Percentiles rank a stretch among this genome's conserved stretches.
Conservation (phyloP, 2,329 filamentous ascomycete genomes). For the Xylaria sp. region DNA sequence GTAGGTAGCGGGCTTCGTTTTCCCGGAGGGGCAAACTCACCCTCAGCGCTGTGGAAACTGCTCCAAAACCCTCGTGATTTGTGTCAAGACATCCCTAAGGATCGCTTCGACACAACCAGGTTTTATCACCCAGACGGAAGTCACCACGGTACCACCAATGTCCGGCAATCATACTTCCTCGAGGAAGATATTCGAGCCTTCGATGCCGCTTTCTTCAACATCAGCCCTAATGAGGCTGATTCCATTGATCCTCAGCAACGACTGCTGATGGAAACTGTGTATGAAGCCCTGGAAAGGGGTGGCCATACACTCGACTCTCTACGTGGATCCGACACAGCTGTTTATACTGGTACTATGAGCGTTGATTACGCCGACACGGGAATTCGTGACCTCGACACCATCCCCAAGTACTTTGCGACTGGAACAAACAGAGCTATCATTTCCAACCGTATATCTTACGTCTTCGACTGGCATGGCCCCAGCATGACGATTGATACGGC, state of each 20-base stretch:
- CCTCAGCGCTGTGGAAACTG: slow-evolving; percentile 37
- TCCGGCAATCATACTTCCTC: slow-evolving; percentile 16
- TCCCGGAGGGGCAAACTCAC: slow-evolving; percentile 32
- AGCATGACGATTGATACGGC: slow-evolving; percentile 59
- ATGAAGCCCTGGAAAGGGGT: slow-evolving; percentile 27
- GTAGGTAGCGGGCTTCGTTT: slow-evolving; percentile 39
- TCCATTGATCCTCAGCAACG: slow-evolving; percentile 46
- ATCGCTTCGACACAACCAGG: not conserved
- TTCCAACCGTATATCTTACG: slow-evolving; percentile 44
- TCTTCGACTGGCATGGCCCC: slow-evolving; percentile 54
- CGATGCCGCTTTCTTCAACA: slow-evolving; percentile 50
- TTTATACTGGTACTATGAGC: slow-evolving; percentile 26
- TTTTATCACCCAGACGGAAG: not conserved
- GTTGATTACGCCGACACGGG: slow-evolving; percentile 33
- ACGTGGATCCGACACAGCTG: slow-evolving; percentile 18
- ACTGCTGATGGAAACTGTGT: slow-evolving; percentile 29
- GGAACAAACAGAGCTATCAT: slow-evolving; percentile 52
- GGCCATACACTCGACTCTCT: slow-evolving; percentile 18
- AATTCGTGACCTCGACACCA: slow-evolving; percentile 31
- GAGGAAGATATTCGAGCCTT: slow-evolving; percentile 51
- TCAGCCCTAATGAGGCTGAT: slow-evolving; percentile 36
- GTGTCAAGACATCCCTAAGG: not conserved
- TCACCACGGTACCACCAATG: not conserved
- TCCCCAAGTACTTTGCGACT: slow-evolving; percentile 39
- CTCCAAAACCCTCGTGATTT: not conserved